Base-by-base conservation (phyloP, 108 stramenopile genomes). In the Cyclotella kingstonii region DNA sequence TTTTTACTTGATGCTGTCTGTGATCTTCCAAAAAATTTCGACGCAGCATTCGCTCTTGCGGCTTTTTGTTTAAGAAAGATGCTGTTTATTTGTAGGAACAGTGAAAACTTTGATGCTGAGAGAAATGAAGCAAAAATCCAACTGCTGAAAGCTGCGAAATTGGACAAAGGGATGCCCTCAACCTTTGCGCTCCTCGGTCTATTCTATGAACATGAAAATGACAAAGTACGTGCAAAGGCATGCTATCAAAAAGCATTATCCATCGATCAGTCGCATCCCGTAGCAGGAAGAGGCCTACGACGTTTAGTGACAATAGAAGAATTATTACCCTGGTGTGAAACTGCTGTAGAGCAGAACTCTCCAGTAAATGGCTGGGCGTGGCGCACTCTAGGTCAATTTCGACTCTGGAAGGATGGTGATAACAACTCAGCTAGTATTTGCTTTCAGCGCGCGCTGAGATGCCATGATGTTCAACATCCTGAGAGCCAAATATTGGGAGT, bases 331-430 rank as follows among this genome's bases (percentile, higher is more conserved):
- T 15, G 78, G 10, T 72, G 81, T 26, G 77, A 83, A 40, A 50
- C 48, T 35, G 84, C 84, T 3, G 66, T 61, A 22, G 59, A 78
- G 42, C 69, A 25, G 30, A 73, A 63, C 27, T 82, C 84, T 17
- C 67, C 81, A 19, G 31, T 73, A 15, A 79, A 73, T 60, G 89
- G 89, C 12, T 90, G 89, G 89, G 89, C 89, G 47, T 90, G 89
- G 89, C 55, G 59, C 31, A 77, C 70, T 7, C 21, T 81, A 3
- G 89, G 84, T 10, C 48, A 62, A 23, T 29, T 61, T 14, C 73
- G 81, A 60, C 53, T 69, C 2, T 44, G 31, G 27, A 38, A 23
- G 10, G 77, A 81, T 18, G 80, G 78, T 7, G 75, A 84, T 38
- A 63, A 81, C 47, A 62, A 65, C 29, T 58, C 76, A 5, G 85